Conservation (phyloP, 1,139 yeast genomes). For the Hemisphaericaspora lyxosophila region DNA sequence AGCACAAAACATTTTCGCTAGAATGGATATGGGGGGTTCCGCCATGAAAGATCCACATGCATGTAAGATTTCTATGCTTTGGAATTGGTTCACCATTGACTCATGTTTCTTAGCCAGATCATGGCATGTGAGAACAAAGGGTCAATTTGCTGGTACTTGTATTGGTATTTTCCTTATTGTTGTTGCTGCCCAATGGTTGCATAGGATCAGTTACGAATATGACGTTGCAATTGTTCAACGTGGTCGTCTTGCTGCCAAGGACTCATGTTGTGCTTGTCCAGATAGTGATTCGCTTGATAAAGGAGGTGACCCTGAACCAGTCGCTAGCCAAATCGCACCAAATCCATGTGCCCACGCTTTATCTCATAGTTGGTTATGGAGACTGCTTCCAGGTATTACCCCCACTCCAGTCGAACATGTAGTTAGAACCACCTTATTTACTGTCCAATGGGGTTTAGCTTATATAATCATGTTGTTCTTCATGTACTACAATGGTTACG, state of each 20-base stretch:
- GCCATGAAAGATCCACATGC: conserved; percentile 2
- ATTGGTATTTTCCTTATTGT: conserved; percentile 62
- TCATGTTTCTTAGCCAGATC: conserved; percentile 61
- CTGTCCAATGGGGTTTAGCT: conserved; percentile 61
- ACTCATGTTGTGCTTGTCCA: conserved; percentile 1
- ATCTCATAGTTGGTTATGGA: conserved; percentile 43
- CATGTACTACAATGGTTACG: conserved; percentile 73
- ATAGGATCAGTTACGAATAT: conserved; percentile 56
- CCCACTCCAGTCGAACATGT: conserved; percentile 51
- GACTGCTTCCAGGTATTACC: conserved; percentile 16
- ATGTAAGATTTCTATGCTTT: conserved; percentile 42
- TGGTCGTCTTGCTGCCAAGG: not conserved
- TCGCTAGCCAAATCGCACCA: conserved; percentile 3
- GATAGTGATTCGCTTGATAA: conserved; percentile 4
- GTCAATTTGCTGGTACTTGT: conserved; percentile 71
- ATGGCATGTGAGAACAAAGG: conserved; percentile 62
- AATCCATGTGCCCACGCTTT: conserved; percentile 30
- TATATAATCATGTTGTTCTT: conserved; percentile 67
- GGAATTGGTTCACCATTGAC: conserved; percentile 54
- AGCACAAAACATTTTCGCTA: conserved; percentile 2
- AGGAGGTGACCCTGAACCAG: not conserved
- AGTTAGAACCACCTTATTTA: conserved; percentile 47
- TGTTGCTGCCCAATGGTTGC: conserved; percentile 56
- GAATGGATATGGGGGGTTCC: conserved; percentile 14
- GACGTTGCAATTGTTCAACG: conserved; percentile 25